These are phyloP conservation scores for Lentinula raphanica DNA, from an alignment of 768 basidiomycete genomes.

Conservation along the genomic window DNA sequence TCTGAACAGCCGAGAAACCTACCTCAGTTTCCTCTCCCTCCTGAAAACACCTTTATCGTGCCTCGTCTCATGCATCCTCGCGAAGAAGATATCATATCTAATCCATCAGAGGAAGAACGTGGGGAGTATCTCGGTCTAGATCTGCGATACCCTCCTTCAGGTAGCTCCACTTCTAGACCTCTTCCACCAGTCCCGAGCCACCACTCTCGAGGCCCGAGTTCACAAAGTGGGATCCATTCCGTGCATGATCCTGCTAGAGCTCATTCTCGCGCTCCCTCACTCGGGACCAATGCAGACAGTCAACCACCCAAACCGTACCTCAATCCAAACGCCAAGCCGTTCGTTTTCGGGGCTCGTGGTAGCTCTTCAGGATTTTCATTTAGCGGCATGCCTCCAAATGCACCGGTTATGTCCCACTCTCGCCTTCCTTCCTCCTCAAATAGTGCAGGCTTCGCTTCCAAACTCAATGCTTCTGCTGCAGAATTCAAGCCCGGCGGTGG, in stretches of 20 bases:
- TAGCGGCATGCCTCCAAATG: constrained; percentile 17
- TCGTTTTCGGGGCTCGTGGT: constrained; percentile 49
- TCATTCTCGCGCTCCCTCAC: constrained; percentile 57
- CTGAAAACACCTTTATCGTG: constrained; percentile 43
- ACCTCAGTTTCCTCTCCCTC: constrained; percentile 78
- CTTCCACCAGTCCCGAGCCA: constrained; percentile 51
- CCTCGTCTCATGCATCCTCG: constrained; percentile 26
- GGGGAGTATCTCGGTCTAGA: constrained; percentile 40
- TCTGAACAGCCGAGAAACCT: constrained; percentile 64
- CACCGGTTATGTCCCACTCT: constrained; percentile 31
- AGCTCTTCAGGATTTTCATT: constrained; percentile 22
- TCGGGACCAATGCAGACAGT: neutral
- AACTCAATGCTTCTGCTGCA: constrained; percentile 72
- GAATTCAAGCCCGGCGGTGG: constrained; percentile 70
- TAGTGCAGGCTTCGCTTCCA: constrained; percentile 45
- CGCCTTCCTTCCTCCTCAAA: constrained; percentile 33
- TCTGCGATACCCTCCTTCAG: constrained; percentile 2
- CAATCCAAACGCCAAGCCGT: constrained; percentile 81
- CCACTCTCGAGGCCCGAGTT: constrained; percentile 55
- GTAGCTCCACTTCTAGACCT: constrained; percentile 20
- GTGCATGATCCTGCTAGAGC: constrained; percentile 55
- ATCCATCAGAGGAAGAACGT: constrained; percentile 75
- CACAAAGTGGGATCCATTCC: constrained; percentile 47
- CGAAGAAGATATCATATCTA: constrained; percentile 74
- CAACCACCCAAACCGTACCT: constrained; percentile 26